These are phyloP conservation scores for Lentinula raphanica DNA, from an alignment of 768 basidiomycete genomes.

Conservation along the genomic window DNA sequence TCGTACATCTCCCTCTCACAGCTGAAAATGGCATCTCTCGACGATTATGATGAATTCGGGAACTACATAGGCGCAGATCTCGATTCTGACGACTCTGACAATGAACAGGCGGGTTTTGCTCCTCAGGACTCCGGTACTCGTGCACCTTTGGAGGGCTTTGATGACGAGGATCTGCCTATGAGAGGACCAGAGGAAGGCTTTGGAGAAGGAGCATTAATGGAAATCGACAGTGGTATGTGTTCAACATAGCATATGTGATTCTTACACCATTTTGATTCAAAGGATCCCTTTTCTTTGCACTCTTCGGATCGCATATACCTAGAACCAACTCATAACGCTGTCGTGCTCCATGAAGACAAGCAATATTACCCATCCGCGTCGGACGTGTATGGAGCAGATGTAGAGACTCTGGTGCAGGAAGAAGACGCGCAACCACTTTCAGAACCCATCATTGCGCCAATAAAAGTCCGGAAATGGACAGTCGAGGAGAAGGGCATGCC, in stretches of 20 bases:
- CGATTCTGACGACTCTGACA: slow-evolving; percentile 78
- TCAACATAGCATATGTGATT: background rate
- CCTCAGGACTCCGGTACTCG: slow-evolving; percentile 28
- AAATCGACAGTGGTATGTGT: slow-evolving; percentile 64
- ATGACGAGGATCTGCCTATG: slow-evolving; percentile 58
- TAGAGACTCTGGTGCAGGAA: slow-evolving; percentile 96
- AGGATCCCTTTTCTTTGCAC: background rate
- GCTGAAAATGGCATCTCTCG: slow-evolving; percentile 53
- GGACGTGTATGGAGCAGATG: slow-evolving; percentile 89
- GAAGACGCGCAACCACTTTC: slow-evolving; percentile 94
- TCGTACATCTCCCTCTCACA: background rate
- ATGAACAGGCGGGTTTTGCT: slow-evolving; percentile 41
- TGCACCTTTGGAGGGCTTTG: slow-evolving; percentile 77
- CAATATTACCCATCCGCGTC: slow-evolving; percentile 93
- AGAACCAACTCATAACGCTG: slow-evolving; percentile 79
- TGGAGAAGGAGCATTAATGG: slow-evolving; percentile 70
- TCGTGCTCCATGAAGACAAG: slow-evolving; percentile 94
- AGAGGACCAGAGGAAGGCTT: slow-evolving; percentile 45
- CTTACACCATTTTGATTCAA: background rate
- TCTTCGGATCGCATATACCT: slow-evolving; percentile 3
- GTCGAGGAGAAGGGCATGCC: slow-evolving; percentile 96
- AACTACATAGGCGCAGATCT: slow-evolving; percentile 97
- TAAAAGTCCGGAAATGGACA: slow-evolving; percentile 92
- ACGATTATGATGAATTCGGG: slow-evolving; percentile 92
- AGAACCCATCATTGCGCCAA: slow-evolving; percentile 92